Evolutionary conservation across 371 early-diverging fungal species (phyloP).

Genomic region (Nematocida displodere): DNA sequence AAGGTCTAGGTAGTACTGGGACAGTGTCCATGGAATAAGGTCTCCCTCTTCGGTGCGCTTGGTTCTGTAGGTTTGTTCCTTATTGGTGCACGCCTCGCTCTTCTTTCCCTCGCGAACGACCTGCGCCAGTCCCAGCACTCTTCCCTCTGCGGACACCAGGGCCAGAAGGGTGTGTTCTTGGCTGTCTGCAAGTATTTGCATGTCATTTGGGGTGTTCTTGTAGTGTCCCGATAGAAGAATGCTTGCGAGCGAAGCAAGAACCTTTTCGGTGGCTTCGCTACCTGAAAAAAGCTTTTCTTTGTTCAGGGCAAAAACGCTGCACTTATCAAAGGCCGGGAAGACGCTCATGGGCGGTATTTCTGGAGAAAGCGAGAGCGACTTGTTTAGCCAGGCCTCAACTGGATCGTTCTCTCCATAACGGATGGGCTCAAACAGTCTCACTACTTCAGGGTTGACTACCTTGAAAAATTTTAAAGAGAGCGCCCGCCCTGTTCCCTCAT

Average conservation of each 20-base stretch:
- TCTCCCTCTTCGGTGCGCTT: slow-evolving; percentile 81
- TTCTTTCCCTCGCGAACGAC: slow-evolving; percentile 80
- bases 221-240: slow-evolving; percentile 94
- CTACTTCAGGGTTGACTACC: slow-evolving; percentile 73
- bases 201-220: slow-evolving; percentile 96
- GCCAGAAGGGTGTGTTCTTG: slow-evolving; percentile 94
- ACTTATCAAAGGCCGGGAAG: slow-evolving; percentile 82
- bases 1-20: slow-evolving; percentile 85
- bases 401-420: slow-evolving; percentile 82
- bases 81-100: slow-evolving; percentile 73
- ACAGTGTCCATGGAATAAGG: slow-evolving; percentile 92
- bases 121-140: slow-evolving; percentile 80
- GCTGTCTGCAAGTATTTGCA: slow-evolving; percentile 90
- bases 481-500: slow-evolving; percentile 97
- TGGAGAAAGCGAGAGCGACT: slow-evolving; percentile 82
- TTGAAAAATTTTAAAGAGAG: slow-evolving; percentile 85
- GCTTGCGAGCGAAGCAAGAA: slow-evolving; percentile 88
- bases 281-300: slow-evolving; percentile 86
- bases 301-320: slow-evolving; percentile 85
- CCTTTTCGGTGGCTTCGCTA: slow-evolving; percentile 84
- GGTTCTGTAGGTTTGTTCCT: slow-evolving; percentile 65
- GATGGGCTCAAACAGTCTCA: slow-evolving; percentile 84
- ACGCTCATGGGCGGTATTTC: slow-evolving; percentile 67
- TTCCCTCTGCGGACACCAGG: slow-evolving; percentile 75
- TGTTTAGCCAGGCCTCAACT: slow-evolving; percentile 90